These are phyloP conservation scores for Phaeoacremonium minimum DNA, from an alignment of 2,329 filamentous ascomycete species.

Conservation along the genomic window DNA sequence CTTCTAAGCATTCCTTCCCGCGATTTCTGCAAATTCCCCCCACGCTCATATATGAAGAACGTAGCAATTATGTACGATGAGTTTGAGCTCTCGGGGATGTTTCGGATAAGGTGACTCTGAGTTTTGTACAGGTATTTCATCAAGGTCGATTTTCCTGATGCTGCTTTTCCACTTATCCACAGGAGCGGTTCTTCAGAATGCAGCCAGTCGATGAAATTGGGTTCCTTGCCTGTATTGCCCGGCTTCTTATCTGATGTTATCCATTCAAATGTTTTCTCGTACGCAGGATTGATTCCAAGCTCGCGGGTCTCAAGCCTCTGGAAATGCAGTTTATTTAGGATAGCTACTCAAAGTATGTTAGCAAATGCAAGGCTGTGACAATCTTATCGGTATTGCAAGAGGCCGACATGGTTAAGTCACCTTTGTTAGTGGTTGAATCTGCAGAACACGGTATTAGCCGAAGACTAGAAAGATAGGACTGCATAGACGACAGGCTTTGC, in stretches of 20 bases:
- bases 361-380: too few relatives aligned
- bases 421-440: not conserved
- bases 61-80: not conserved
- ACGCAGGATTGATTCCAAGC: not conserved
- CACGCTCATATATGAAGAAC: not conserved
- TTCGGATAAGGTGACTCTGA: not conserved
- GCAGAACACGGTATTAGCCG: not conserved
- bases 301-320: not conserved
- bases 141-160: conserved; percentile 1
- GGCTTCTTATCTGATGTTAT: not conserved
- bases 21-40: not conserved
- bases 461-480: too few relatives aligned
- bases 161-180: conserved; percentile 1
- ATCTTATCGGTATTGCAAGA: too few relatives aligned
- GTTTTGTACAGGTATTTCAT: not conserved
- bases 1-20: not conserved
- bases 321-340: not conserved
- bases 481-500: too few relatives aligned
- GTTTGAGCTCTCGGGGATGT: not conserved
- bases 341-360: not conserved
- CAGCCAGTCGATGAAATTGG: not conserved
- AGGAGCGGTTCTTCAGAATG: not conserved
- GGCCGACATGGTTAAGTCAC: too few relatives aligned
- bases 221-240: not conserved
- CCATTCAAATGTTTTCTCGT: not conserved